Evolutionary conservation across 192 early-diverging fungal genomes (phyloP).

Genomic region (Oehlia diaphana): DNA sequence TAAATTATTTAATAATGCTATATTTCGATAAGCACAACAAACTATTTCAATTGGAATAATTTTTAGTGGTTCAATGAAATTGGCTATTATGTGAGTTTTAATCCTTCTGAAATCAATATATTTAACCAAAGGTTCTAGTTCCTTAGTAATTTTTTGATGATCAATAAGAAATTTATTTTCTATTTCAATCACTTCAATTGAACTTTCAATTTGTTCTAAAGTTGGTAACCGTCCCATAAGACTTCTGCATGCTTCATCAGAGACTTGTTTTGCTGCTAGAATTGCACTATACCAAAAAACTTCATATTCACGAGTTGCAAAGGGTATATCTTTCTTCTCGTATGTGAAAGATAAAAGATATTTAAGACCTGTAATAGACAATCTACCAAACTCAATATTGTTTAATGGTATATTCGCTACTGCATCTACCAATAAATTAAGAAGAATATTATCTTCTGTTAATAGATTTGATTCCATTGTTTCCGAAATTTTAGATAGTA

Average conservation of each 20-base stretch:
- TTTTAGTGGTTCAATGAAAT: not conserved
- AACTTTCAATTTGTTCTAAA: not conserved
- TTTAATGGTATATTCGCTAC: no score
- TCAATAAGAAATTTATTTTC: no score
- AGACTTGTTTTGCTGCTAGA: not conserved
- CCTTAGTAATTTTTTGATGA: not conserved
- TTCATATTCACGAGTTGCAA: constrained; percentile 8
- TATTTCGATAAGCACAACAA: not conserved
- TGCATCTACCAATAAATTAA: no score
- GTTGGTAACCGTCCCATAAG: not conserved
- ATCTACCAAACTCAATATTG: no score
- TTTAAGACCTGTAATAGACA: not conserved
- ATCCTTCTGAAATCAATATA: not conserved
- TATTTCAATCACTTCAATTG: not conserved
- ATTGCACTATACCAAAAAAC: not conserved
- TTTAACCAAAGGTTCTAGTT: not conserved
- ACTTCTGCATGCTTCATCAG: not conserved
- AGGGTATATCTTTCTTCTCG: not conserved
- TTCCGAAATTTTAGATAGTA: not conserved
- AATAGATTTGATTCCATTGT: no score
- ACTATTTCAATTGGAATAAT: not conserved
- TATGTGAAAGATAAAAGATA: not conserved
- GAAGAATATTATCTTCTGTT: no score
- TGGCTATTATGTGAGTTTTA: not conserved
- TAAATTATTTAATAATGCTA: no score